Conservation (phyloP, 352 stramenopile species). For the Phytophthora pseudosyringae region DNA sequence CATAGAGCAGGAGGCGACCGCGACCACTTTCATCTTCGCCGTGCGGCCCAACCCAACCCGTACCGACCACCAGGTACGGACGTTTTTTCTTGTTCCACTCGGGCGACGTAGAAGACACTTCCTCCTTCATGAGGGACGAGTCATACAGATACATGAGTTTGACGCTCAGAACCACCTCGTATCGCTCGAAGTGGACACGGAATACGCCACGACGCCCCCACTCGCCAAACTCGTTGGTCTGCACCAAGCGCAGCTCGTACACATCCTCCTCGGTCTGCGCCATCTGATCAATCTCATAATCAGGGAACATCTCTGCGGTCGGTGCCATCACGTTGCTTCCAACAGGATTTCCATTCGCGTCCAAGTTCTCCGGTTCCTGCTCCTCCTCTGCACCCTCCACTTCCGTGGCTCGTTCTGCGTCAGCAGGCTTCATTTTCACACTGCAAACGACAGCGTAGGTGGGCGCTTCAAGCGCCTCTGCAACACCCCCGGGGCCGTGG, state of each 20-base stretch:
- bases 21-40: constrained; percentile 89
- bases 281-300: constrained; percentile 70
- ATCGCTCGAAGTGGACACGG: constrained; percentile 84
- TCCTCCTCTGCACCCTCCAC: constrained; percentile 68
- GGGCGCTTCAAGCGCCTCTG: constrained; percentile 75
- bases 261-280: constrained; percentile 79
- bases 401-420: constrained; percentile 68
- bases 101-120: constrained; percentile 64
- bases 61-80: constrained; percentile 84
- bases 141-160: constrained; percentile 90
- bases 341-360: constrained; percentile 51
- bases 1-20: constrained; percentile 84
- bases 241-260: constrained; percentile 82
- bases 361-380: constrained; percentile 45
- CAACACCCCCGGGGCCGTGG: constrained; percentile 76
- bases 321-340: constrained; percentile 81
- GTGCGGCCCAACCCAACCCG: constrained; percentile 81
- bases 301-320: constrained; percentile 80
- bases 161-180: constrained; percentile 85
- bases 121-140: constrained; percentile 78
- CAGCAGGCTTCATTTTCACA: constrained; percentile 51
- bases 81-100: constrained; percentile 86
- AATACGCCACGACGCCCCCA: constrained; percentile 78
- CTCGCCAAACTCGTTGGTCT: constrained; percentile 84
- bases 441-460: constrained; percentile 87